A percentile compares a stretch with the other conserved stretches of the same genome.
phyloP scores from a whole-genome alignment of 208 protist genomes.

The Trypanosoma boissoni region DNA sequence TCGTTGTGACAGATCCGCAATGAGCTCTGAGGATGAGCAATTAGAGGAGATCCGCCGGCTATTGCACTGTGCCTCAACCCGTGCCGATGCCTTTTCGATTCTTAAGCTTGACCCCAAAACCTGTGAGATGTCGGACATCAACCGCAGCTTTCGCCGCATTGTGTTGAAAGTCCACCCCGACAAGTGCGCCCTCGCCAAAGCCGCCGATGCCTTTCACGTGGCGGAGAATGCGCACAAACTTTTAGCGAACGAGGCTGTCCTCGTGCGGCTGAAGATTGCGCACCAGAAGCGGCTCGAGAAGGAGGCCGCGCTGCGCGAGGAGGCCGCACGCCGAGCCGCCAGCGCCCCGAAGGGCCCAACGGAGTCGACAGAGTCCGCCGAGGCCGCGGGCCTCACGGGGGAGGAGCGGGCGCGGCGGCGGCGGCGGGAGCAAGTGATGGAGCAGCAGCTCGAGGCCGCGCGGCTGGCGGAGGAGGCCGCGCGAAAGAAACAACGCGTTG shows the following conservation, averaged over 20 bases:
- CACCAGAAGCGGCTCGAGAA: slow-evolving; percentile 56
- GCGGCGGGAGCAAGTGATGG: slow-evolving; percentile 45
- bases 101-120: slow-evolving; percentile 62
- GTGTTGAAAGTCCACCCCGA: slow-evolving; percentile 87
- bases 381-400: slow-evolving; percentile 23
- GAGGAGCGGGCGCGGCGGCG: slow-evolving; percentile 55
- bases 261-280: slow-evolving; percentile 69
- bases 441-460: slow-evolving; percentile 72
- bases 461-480: slow-evolving; percentile 75
- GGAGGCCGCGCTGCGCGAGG: slow-evolving; percentile 35
- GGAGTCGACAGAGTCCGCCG: no score
- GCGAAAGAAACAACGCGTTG: slow-evolving; percentile 50
- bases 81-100: slow-evolving; percentile 52
- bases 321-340: slow-evolving; percentile 17
- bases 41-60: slow-evolving; percentile 61
- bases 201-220: slow-evolving; percentile 75
- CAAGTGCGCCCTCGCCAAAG: slow-evolving; percentile 79
- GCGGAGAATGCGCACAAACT: slow-evolving; percentile 82
- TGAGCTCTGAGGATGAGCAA: slow-evolving; percentile 43
- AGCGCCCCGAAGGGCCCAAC: no score
- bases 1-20: no score
- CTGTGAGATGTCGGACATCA: slow-evolving; percentile 62
- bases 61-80: slow-evolving; percentile 39
- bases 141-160: slow-evolving; percentile 63
- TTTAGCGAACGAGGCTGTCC: slow-evolving; percentile 62